A percentile compares a stretch with the other conserved stretches of the same genome.
Evolutionary conservation across 1,284 basidiomycete species (phyloP).

Genomic region (Lignosus rhinocerotis): DNA sequence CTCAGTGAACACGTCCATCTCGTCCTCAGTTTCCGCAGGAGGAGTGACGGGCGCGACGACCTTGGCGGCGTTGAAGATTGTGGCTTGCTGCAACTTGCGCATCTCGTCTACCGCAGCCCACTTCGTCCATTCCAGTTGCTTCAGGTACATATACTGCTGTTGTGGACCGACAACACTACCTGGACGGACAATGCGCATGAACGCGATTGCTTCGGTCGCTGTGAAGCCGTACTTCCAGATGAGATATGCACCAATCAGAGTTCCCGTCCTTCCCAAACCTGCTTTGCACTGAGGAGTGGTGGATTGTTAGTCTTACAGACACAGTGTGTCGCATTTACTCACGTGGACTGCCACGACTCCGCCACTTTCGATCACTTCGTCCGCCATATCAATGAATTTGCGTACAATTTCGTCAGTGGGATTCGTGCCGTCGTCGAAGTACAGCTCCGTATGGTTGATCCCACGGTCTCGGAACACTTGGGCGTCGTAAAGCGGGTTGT

Average conservation of each 20-base stretch:
- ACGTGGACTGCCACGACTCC: conserved; percentile 89
- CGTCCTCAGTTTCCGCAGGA: conserved; percentile 70
- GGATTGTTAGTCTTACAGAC: conserved; percentile 24
- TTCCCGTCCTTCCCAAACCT: conserved; percentile 90
- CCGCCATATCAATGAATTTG: conserved; percentile 85
- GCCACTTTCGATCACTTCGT: conserved; percentile 74
- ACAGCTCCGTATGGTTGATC: conserved; percentile 90
- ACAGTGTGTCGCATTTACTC: conserved; percentile 34
- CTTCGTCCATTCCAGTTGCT: conserved; percentile 91
- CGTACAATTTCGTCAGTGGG: conserved; percentile 94
- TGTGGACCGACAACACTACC: conserved; percentile 95
- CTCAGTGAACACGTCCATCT: conserved; percentile 44
- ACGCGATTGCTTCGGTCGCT: conserved; percentile 96
- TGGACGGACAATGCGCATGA: conserved; percentile 96
- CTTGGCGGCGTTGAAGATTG: conserved; percentile 43
- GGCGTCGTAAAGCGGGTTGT: conserved; percentile 93
- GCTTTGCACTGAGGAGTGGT: conserved; percentile 77
- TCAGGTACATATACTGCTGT: conserved; percentile 96
- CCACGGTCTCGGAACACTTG: conserved; percentile 82
- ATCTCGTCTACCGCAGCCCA: conserved; percentile 87
- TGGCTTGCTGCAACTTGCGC: conserved; percentile 47
- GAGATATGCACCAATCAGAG: conserved; percentile 95
- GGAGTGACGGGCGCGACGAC: conserved; percentile 79
- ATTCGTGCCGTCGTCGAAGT: conserved; percentile 98
- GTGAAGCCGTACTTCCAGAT: conserved; percentile 99